Base-by-base conservation (phyloP, 2,329 filamentous ascomycete genomes). In the Herpotrichia juniperi region DNA sequence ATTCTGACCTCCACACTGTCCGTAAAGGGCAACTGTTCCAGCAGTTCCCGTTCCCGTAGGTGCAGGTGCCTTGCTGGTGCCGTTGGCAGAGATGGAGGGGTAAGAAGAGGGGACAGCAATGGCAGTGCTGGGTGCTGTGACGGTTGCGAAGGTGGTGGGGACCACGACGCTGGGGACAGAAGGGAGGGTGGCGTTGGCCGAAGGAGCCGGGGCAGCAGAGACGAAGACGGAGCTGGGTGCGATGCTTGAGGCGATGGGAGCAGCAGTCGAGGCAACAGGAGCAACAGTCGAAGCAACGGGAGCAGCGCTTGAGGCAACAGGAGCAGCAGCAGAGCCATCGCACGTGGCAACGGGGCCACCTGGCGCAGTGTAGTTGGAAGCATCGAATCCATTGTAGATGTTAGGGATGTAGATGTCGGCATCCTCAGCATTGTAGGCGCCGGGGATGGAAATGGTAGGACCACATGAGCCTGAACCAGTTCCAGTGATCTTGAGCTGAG, bases 401-500 rank as follows among this genome's bases (percentile, higher is more conserved):
- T 73, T 67, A 30, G 67, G 66, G 50, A 74, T 71, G 56, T 72
- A 73, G 56, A 74, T 72, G 54, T 73, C 61, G 12, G 53, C 43
- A 37, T 70, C 68, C 12, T 64, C 55, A 1, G 58, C 64, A 14
- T 66, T 64, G 61, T 71, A 71, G 1, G 54, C 77, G 25, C 71
- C 78, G 4, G 78, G 77, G 53, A 79, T 72, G 49, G 69, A 63
- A 37, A 74, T 74, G 34, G 72, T 67, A 14, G 75, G 74, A 4
- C 62, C 56, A 39, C 76, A 77, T 11, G 55, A 62, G 30, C 73
- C 74, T 46, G 60, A 70, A 19, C 69, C 66, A 10, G 68, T 66
- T 11, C 75, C 74, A 14, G 67, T 70, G 57, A 81, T 72, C 61
- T 77, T 75, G 50, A 81, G 56, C 64, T 81, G 78, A 0, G 72